These are phyloP conservation scores for Dovyalis caffra DNA, from an alignment of 345 rosid species.

Conservation along the genomic window DNA sequence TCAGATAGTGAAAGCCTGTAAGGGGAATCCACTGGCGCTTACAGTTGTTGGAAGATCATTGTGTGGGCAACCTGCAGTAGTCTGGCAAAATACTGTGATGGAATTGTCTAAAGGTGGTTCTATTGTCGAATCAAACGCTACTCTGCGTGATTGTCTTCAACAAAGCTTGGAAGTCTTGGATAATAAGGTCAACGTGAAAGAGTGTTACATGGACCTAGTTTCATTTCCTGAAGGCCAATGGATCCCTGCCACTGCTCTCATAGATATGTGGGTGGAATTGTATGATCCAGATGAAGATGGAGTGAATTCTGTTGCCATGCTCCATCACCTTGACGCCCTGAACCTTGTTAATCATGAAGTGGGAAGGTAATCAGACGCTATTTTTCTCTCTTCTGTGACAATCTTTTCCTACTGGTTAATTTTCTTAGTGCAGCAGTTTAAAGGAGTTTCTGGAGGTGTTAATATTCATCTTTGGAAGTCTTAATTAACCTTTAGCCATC, in stretches of 20 bases:
- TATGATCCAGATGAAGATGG: constrained; percentile 17
- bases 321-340: constrained; percentile 16
- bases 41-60: constrained; percentile 26
- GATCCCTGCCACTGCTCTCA: constrained; percentile 19
- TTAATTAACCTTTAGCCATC: no score
- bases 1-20: constrained; percentile 26
- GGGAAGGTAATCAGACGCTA: not conserved
- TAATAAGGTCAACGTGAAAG: constrained; percentile 9
- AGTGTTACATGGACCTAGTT: constrained; percentile 31
- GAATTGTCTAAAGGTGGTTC: constrained; percentile 19
- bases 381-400: not conserved
- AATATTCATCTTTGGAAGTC: no score
- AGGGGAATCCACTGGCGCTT: constrained; percentile 27
- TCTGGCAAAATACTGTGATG: constrained; percentile 13
- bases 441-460: no score
- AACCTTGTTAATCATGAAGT: constrained; percentile 14
- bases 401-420: no score
- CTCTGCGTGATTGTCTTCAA: constrained; percentile 24
- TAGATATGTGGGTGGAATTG: constrained; percentile 22
- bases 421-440: no score
- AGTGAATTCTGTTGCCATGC: constrained; percentile 2
- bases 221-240: constrained; percentile 26
- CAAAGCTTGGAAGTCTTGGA: constrained; percentile 28
- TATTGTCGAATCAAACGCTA: not conserved
- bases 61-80: constrained; percentile 12